Percentiles rank a stretch among this genome's conserved stretches.
phyloP scores from a whole-genome alignment of 2,329 filamentous ascomycete species.

The Pseudocercospora pini-densiflorae region DNA sequence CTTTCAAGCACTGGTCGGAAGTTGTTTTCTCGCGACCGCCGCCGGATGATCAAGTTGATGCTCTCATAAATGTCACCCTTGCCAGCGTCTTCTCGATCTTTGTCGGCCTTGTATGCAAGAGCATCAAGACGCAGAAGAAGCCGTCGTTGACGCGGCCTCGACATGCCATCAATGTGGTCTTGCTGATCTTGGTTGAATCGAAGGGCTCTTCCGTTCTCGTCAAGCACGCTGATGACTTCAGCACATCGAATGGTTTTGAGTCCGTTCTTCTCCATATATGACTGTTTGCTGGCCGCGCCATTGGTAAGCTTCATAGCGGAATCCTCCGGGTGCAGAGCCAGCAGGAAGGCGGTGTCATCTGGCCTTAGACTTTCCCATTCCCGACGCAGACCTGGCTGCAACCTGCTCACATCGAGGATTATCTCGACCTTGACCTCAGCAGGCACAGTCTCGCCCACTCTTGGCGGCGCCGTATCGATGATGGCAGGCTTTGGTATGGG shows the following conservation, averaged over 20 bases:
- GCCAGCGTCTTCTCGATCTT: constrained; percentile 66
- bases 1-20: constrained; percentile 94
- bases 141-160: constrained; percentile 65
- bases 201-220: constrained; percentile 78
- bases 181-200: constrained; percentile 58
- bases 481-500: constrained; percentile 85
- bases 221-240: constrained; percentile 82
- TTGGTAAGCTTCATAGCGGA: constrained; percentile 58
- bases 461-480: constrained; percentile 79
- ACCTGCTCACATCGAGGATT: constrained; percentile 76
- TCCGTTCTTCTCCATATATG: constrained; percentile 64
- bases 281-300: constrained; percentile 51
- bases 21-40: constrained; percentile 90
- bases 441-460: constrained; percentile 81
- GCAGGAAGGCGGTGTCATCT: constrained; percentile 87
- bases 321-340: constrained; percentile 71
- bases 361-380: constrained; percentile 90
- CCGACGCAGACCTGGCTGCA: constrained; percentile 74
- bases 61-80: constrained; percentile 79
- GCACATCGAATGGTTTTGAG: constrained; percentile 77
- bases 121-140: constrained; percentile 83
- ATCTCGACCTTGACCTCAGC: constrained; percentile 81
- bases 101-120: constrained; percentile 76
- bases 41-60: constrained; percentile 84
- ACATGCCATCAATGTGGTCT: constrained; percentile 66